Percentiles rank a stretch among this genome's conserved stretches.
Evolutionary conservation across 352 stramenopile genomes (phyloP).

Genomic region (Globisporangium perplexum): DNA sequence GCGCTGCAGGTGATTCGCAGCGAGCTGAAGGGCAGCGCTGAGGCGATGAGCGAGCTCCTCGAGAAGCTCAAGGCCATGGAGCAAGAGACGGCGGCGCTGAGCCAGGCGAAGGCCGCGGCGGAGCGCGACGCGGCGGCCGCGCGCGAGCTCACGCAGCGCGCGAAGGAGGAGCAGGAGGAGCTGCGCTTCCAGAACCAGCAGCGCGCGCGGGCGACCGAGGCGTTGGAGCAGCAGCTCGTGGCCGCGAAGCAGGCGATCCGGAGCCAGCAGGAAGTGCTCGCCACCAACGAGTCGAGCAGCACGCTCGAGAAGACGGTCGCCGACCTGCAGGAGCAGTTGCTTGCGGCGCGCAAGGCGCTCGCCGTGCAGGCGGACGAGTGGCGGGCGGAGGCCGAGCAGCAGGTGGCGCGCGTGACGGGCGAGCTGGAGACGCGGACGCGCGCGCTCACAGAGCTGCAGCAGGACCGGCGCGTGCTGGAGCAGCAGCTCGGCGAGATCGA

Average conservation of each 20-base stretch:
- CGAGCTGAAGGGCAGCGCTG: conserved; percentile 45
- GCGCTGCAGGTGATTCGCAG: conserved; percentile 40
- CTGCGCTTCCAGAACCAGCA: conserved; percentile 58
- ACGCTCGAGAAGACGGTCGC: conserved; percentile 21
- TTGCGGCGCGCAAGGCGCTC: conserved; percentile 18
- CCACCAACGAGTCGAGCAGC: conserved; percentile 14
- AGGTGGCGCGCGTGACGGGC: background rate
- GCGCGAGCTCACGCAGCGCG: conserved; percentile 21
- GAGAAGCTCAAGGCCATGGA: conserved; percentile 37
- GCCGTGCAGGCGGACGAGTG: conserved; percentile 22
- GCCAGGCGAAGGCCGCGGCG: conserved; percentile 18
- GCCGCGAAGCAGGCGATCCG: conserved; percentile 9
- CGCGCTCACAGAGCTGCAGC: conserved; percentile 3
- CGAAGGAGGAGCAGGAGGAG: conserved; percentile 51
- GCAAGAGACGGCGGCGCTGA: conserved; percentile 15
- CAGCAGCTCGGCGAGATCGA: conserved; percentile 11
- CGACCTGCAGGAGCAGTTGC: conserved; percentile 27
- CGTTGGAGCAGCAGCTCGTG: conserved; percentile 29
- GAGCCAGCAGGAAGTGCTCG: conserved; percentile 11
- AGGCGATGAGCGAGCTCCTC: conserved; percentile 25
- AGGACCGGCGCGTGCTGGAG: background rate
- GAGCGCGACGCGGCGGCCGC: conserved; percentile 32
- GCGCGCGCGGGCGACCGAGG: conserved; percentile 29
- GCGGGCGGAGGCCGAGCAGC: conserved; percentile 7
- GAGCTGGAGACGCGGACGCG: background rate